Evolutionary conservation across 345 rosid species (phyloP).

Genomic region (Lagerstroemia speciosa): DNA sequence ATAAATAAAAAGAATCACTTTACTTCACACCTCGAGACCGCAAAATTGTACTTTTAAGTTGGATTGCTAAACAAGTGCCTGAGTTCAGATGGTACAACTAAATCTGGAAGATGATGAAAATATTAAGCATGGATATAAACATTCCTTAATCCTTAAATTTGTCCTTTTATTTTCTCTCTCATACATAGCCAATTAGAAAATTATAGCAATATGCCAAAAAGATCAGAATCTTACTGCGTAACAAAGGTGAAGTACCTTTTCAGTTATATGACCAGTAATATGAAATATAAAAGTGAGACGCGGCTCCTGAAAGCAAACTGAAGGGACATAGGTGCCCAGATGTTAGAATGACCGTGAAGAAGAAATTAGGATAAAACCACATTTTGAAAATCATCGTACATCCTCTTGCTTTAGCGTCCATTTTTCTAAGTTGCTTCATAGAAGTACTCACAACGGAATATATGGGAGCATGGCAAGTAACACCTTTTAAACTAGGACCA

Average conservation of each 20-base stretch:
- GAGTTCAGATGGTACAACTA: neutral
- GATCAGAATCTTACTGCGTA: neutral
- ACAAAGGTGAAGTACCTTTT: neutral
- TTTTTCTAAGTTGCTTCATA: neutral
- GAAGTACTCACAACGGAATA: neutral
- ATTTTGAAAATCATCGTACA: neutral
- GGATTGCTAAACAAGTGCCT: no score
- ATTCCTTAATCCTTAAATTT: neutral
- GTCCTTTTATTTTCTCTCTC: neutral
- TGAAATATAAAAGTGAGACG: neutral
- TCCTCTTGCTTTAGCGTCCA: neutral
- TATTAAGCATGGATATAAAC: neutral
- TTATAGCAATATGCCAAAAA: neutral
- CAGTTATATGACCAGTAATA: neutral
- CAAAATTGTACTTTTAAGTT: no score
- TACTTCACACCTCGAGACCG: no score
- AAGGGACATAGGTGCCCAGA: neutral
- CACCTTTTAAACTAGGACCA: neutral
- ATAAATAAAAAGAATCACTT: no score
- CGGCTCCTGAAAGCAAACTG: neutral
- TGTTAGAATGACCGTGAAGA: neutral
- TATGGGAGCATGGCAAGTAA: neutral
- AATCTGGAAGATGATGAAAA: no score
- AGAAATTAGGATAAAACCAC: neutral
- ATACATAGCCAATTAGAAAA: neutral